phyloP scores from a whole-genome alignment of 2,329 filamentous ascomycete genomes.

The Botryotinia globosa region DNA sequence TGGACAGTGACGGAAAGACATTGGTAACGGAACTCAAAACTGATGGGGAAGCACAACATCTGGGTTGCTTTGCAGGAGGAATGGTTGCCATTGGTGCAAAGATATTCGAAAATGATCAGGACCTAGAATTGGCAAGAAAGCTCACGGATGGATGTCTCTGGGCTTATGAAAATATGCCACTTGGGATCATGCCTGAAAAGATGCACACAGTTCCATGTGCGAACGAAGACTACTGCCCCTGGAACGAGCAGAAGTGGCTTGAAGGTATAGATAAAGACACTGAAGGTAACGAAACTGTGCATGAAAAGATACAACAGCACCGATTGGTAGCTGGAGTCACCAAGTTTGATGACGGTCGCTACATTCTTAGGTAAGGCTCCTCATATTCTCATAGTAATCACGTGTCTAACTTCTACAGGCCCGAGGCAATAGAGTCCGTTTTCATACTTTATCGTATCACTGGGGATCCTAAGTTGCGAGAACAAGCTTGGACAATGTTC shows the following conservation, averaged over 20 bases:
- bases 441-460: conserved; percentile 53
- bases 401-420: conserved; percentile 38
- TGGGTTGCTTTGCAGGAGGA: conserved; percentile 69
- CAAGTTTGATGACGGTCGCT: conserved; percentile 20
- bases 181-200: conserved; percentile 61
- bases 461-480: conserved; percentile 37
- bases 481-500: conserved; percentile 50
- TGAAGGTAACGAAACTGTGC: conserved; percentile 8
- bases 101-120: conserved; percentile 52
- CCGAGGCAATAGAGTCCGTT: conserved; percentile 65
- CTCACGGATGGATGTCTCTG: conserved; percentile 63
- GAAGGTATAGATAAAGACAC: conserved; percentile 15
- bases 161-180: conserved; percentile 55
- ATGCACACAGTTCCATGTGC: conserved; percentile 42
- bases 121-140: conserved; percentile 54
- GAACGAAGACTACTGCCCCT: conserved; percentile 24
- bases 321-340: conserved; percentile 23
- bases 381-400: conserved; percentile 20
- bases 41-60: conserved; percentile 53
- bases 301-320: conserved; percentile 20
- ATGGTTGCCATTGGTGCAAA: conserved; percentile 66
- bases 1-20: conserved; percentile 26
- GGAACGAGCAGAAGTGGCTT: conserved; percentile 27
- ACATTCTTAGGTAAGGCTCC: conserved; percentile 22
- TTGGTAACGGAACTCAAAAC: conserved; percentile 29